Evolutionary conservation across 2,329 filamentous ascomycete species (phyloP), one percentile per base, ranked within the genome.

Genomic region (Diplodia seriata): DNA sequence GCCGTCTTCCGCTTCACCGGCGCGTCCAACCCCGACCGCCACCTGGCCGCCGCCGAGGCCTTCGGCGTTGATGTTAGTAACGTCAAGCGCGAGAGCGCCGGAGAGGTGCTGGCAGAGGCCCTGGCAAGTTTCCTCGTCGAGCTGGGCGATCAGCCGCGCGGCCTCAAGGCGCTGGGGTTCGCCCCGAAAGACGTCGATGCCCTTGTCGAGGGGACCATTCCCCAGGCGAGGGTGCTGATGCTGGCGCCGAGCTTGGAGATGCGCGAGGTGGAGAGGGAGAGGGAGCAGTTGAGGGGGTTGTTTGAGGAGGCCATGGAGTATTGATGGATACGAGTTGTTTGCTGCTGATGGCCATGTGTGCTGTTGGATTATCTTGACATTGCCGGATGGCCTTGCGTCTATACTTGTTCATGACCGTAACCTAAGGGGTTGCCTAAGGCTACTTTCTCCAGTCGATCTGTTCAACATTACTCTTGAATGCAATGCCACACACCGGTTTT

Each of bases 1-100:
- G 91, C 94, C 0, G 94, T 98, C 1, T 99, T 98, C 86, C 89
- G 88, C 36, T 98, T 98, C 81, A 99, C 94, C 0, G 94, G 86
- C 0, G 86, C 94, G 1, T 95, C 92, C 1, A 98, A 98, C 76
- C 95, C 95, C 0, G 93, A 97, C 65, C 89, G 95, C 11, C 95
- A 99, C 81, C 82, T 99, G 43, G 88, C 89, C 4, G 95, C 94
- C 0, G 94, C 95, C 0, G 93, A 97, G 78, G 89, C 87, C 0
- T 98, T 99, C 72, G 95, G 94, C 2, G 91, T 96, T 1, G 95
- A 99, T 74, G 88, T 96, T 62, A 90, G 87, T 53, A 91, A 93
- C 63, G 93, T 96, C 20, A 97, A 96, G 84, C 87, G 86, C 63
- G 94, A 97, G 80, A 93, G 90, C 69, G 95, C 95, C 0, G 96